phyloP scores from a whole-genome alignment of 129 eudicot genomes.

The Chrysanthemum lavandulifolium region DNA sequence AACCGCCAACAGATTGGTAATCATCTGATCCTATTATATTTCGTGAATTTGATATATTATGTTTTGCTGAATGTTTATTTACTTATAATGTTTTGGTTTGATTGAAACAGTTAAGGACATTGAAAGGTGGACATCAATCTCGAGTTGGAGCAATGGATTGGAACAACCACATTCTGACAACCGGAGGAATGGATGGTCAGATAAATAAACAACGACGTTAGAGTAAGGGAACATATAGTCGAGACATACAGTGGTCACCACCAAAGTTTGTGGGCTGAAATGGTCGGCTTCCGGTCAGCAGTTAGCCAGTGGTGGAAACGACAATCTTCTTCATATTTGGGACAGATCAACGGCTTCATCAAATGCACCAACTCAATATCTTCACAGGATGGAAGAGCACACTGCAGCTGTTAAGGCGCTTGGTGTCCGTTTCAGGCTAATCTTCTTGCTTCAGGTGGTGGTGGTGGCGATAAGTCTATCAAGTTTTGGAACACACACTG shows the following conservation, averaged over 20 bases:
- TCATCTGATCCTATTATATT: neutral
- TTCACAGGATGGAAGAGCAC: conserved; percentile 89
- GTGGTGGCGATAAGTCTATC: conserved; percentile 78
- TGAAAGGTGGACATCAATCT: conserved; percentile 72
- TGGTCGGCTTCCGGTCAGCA: conserved; percentile 96
- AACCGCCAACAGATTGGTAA: conserved; percentile 64
- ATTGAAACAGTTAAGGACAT: conserved; percentile 61
- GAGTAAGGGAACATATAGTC: conserved; percentile 60
- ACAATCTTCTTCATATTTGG: conserved; percentile 94
- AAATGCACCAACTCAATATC: conserved; percentile 59
- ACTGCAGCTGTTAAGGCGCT: conserved; percentile 92
- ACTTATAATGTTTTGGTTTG: neutral
- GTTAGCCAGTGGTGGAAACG: conserved; percentile 94
- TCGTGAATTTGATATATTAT: neutral
- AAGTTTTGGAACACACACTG: conserved; percentile 98
- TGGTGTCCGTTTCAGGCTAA: conserved; percentile 96
- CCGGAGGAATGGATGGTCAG: conserved; percentile 95
- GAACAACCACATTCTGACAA: conserved; percentile 81
- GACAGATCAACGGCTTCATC: conserved; percentile 70
- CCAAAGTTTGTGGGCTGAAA: conserved; percentile 84
- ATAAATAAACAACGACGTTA: conserved; percentile 81
- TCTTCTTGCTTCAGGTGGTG: conserved; percentile 88
- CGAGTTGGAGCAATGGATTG: conserved; percentile 90
- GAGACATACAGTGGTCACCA: conserved; percentile 77
- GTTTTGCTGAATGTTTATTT: neutral